Percentiles rank a stretch among this genome's conserved stretches.
These are phyloP conservation scores for Ramalina peruviana DNA, from an alignment of 495 filamentous ascomycete genomes.

Conservation along the genomic window DNA sequence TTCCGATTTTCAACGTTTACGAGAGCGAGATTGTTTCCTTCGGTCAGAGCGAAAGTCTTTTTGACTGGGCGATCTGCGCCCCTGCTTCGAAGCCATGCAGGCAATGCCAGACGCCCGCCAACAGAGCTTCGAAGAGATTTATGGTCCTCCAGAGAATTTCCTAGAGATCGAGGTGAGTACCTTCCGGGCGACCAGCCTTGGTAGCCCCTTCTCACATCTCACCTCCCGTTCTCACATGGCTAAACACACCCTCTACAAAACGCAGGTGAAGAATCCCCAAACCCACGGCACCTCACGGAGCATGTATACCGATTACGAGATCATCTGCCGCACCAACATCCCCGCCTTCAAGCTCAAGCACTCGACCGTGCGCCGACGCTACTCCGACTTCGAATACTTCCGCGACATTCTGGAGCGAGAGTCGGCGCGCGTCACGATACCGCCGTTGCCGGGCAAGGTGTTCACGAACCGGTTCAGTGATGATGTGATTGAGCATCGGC, in stretches of 20 bases:
- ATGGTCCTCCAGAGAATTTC: conserved; percentile 96
- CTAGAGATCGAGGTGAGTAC: conserved; percentile 81
- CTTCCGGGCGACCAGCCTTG: neutral
- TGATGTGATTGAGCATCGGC: conserved; percentile 91
- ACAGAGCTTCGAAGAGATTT: conserved; percentile 98
- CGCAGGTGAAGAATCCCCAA: conserved; percentile 81
- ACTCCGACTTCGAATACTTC: conserved; percentile 97
- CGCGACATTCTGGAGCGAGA: conserved; percentile 96
- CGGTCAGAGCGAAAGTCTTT: too few species aligned
- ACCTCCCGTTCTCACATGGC: neutral
- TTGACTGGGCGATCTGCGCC: too few species aligned
- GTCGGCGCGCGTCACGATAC: conserved; percentile 85
- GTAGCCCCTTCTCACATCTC: neutral
- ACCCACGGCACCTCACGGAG: conserved; percentile 86
- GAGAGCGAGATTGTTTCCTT: too few species aligned
- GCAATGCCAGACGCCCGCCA: conserved; percentile 71
- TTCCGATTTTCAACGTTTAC: too few species aligned
- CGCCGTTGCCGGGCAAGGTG: conserved; percentile 90
- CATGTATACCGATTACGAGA: conserved; percentile 99
- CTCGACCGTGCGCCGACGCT: conserved; percentile 77
- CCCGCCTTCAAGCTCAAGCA: conserved; percentile 91
- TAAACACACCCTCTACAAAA: conserved; percentile 1
- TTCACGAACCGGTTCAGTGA: conserved; percentile 97
- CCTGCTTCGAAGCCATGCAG: conserved; percentile 42
- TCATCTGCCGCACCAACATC: conserved; percentile 93